Base-by-base conservation (phyloP, 106 monocot genomes). In the Narthecium ossifragum region DNA sequence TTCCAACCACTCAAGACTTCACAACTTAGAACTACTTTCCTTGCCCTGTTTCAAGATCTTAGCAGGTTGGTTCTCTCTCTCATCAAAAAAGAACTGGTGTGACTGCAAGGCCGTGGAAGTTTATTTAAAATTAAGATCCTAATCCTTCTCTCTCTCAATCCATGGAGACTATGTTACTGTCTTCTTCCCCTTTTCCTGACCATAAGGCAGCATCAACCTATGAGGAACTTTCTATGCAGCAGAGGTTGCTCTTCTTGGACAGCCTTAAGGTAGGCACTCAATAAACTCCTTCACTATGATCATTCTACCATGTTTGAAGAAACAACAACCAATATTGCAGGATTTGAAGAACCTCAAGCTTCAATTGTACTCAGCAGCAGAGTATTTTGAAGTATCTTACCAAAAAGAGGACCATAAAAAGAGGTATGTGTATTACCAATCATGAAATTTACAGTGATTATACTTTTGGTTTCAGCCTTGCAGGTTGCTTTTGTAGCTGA, bases 291-390 rank as follows among this genome's bases (percentile, higher is more conserved):
- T 17, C 12, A 6, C 31, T 30, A 14, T 31, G n/a, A 5, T 31
- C 20, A n/a, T 32, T 32, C 31, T n/a, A 26, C 33, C 6, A 20
- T 24, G 2, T 53, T 48, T 18, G 5, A 49, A 49, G 7, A 9
- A 9, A 21, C 6, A 49, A 17, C 4, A 49, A 21, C 48, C 48
- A 9, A 49, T 5, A 21, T 36, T 74, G 7, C 69, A 98, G 96
- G 96, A 87, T 66, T 67, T 98, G 71, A 86, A 78, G 86, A 87
- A 71, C 57, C 63, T 98, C 61, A 38, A 76, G 41, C 73, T 78
- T 13, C 96, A 90, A 66, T 51, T 98, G 21, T 86, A 90, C 65
- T 86, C 96, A 14, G 90, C 96, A 26, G 96, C 96, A 26, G 86
- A 98, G 38, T 90, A 90, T 61, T 98, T 90, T 34, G 90, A 98